These are phyloP conservation scores for Alternaria sp. DNA, from an alignment of 2,329 filamentous ascomycete genomes.

Conservation along the genomic window DNA sequence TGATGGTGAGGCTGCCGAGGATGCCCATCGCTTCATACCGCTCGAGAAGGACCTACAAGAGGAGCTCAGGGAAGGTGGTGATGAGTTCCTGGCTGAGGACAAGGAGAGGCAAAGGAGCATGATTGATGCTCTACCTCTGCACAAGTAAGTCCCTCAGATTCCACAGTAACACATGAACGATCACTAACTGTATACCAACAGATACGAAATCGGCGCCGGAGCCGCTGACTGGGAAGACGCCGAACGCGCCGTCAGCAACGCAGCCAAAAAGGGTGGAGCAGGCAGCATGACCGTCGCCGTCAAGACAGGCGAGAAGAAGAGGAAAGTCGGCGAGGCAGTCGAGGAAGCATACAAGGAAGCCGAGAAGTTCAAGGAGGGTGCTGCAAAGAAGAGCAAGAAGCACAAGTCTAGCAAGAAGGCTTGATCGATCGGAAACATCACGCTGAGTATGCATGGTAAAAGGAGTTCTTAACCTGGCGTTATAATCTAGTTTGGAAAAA, in stretches of 20 bases:
- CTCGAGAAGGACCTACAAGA: constrained; percentile 76
- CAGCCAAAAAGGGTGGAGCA: constrained; percentile 57
- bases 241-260: constrained; percentile 72
- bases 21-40: constrained; percentile 70
- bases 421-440: not conserved
- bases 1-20: constrained; percentile 57
- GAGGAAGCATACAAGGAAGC: constrained; percentile 55
- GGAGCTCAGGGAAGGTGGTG: constrained; percentile 82
- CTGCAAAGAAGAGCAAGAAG: constrained; percentile 45
- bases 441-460: not conserved
- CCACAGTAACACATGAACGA: not conserved
- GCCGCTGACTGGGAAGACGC: constrained; percentile 63
- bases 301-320: constrained; percentile 76
- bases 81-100: constrained; percentile 71
- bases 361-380: constrained; percentile 43
- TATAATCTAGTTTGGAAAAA: not conserved
- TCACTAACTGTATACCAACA: constrained; percentile 20
- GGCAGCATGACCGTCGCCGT: constrained; percentile 75
- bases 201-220: constrained; percentile 56
- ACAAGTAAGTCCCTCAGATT: constrained; percentile 66
- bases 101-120: constrained; percentile 83
- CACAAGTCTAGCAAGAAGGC: constrained; percentile 54
- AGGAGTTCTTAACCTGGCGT: not conserved
- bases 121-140: constrained; percentile 88
- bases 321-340: constrained; percentile 69